Conservation (phyloP, 805 yeast genomes). For the Ogataea dorogensis region DNA sequence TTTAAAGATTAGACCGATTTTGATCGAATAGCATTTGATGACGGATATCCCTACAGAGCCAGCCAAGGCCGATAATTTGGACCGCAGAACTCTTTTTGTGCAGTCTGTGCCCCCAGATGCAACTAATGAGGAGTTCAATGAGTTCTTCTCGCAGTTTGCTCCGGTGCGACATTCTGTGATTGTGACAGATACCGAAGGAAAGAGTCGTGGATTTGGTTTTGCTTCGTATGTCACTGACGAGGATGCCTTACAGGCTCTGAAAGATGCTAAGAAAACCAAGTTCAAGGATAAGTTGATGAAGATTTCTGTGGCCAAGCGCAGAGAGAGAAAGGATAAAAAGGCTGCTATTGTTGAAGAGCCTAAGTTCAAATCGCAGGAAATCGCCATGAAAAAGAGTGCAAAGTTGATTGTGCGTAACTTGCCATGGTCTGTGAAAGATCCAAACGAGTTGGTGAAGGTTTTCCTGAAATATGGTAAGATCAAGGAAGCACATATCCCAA, state of each 20-base stretch:
- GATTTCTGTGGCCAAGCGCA: slow-evolving; percentile 87
- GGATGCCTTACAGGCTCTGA: slow-evolving; percentile 76
- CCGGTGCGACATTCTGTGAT: slow-evolving; percentile 95
- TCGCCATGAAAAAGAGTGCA: slow-evolving; percentile 56
- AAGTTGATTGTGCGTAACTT: slow-evolving; percentile 85
- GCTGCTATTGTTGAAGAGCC: slow-evolving; percentile 26
- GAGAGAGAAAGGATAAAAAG: slow-evolving; percentile 60
- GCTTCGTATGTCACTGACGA: slow-evolving; percentile 85
- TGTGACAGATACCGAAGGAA: slow-evolving; percentile 71
- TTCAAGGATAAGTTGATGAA: slow-evolving; percentile 65
- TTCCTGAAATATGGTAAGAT: slow-evolving; percentile 84
- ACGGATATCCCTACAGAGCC: too few species aligned
- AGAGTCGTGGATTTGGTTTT: slow-evolving; percentile 93
- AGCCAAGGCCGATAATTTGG: slow-evolving; percentile 46
- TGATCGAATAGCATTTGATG: neutral
- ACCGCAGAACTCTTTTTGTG: slow-evolving; percentile 73
- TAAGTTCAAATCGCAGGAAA: slow-evolving; percentile 20
- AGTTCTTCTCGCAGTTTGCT: slow-evolving; percentile 85
- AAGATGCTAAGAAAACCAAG: slow-evolving; percentile 60
- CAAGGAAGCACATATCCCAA: slow-evolving; percentile 84
- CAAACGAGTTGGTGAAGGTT: slow-evolving; percentile 63
- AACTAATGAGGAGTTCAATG: slow-evolving; percentile 76
- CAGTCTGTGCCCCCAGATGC: slow-evolving; percentile 80
- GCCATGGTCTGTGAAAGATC: slow-evolving; percentile 92
- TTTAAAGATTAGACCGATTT: slow-evolving; percentile 8